These are phyloP conservation scores for Mycena olivaceomarginata DNA, from an alignment of 768 basidiomycete species.

Conservation along the genomic window DNA sequence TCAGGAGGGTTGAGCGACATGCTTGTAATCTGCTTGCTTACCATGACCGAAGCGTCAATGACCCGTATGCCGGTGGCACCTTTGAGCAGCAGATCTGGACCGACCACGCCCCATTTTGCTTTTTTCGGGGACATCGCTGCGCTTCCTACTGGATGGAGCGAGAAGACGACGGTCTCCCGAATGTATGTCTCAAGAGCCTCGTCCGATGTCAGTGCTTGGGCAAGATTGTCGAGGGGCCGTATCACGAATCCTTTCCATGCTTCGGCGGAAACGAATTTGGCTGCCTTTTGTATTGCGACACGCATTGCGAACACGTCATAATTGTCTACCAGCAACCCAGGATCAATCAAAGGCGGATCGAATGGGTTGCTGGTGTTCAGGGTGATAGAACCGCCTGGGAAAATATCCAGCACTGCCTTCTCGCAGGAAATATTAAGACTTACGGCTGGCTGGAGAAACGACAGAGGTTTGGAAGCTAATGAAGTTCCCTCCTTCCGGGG, in stretches of 20 bases:
- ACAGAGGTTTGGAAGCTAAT: slow-evolving; percentile 23
- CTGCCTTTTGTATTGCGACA: slow-evolving; percentile 48
- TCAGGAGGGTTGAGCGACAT: not conserved
- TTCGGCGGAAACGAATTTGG: slow-evolving; percentile 50
- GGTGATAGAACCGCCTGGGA: slow-evolving; percentile 49
- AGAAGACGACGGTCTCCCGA: slow-evolving; percentile 40
- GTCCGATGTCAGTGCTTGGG: slow-evolving; percentile 49
- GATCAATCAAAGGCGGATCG: slow-evolving; percentile 51
- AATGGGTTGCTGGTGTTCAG: slow-evolving; percentile 53
- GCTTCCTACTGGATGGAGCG: slow-evolving; percentile 54
- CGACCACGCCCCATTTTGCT: slow-evolving; percentile 55
- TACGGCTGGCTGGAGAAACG: slow-evolving; percentile 35
- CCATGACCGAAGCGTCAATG: slow-evolving; percentile 60
- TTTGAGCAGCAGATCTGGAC: slow-evolving; percentile 59
- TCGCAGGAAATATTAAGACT: not conserved
- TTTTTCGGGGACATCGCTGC: slow-evolving; percentile 52
- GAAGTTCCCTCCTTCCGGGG: slow-evolving; percentile 32
- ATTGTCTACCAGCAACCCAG: slow-evolving; percentile 40
- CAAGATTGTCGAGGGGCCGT: slow-evolving; percentile 40
- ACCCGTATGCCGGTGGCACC: slow-evolving; percentile 56
- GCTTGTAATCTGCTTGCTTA: not conserved
- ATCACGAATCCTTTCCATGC: slow-evolving; percentile 54
- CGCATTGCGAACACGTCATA: slow-evolving; percentile 53
- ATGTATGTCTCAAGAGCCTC: slow-evolving; percentile 49
- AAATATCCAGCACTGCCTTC: no score